Percentiles rank a stretch among this genome's conserved stretches.
Conservation (phyloP, 345 rosid species). For the thale cress (Arabidopsis thaliana) region DNA sequence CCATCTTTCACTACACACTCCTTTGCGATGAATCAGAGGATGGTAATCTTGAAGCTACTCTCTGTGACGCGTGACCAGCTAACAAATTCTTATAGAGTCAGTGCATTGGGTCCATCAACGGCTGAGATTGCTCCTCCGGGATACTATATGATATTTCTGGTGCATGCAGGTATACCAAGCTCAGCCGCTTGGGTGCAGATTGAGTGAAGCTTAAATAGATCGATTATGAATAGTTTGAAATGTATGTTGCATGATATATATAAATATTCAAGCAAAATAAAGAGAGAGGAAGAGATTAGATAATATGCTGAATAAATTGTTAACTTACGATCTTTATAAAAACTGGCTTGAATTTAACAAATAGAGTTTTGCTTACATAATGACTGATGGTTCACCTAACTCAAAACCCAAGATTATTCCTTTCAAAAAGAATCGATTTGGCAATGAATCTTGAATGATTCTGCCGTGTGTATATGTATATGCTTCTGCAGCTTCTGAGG, state of each 20-base stretch:
- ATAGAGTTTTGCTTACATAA: conserved; percentile 12
- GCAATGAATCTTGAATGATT: conserved; percentile 22
- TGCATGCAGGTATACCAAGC: conserved; percentile 74
- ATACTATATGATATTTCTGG: conserved; percentile 72
- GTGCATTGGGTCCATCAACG: conserved; percentile 31
- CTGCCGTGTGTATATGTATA: conserved; percentile 23
- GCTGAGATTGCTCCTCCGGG: conserved; percentile 67
- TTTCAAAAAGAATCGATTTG: conserved; percentile 27
- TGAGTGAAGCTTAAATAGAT: conserved; percentile 35
- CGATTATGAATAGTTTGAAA: conserved; percentile 16
- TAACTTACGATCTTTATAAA: background rate
- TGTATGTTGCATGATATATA: conserved; percentile 17
- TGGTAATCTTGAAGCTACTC: conserved; percentile 60
- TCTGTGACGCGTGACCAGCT: conserved; percentile 28
- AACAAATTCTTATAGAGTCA: conserved; percentile 19
- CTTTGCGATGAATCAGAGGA: conserved; percentile 79
- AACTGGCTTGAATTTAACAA: background rate
- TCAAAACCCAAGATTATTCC: conserved; percentile 22
- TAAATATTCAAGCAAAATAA: background rate
- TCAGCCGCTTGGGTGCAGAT: conserved; percentile 71
- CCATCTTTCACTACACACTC: conserved; percentile 85
- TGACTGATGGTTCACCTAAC: conserved; percentile 16
- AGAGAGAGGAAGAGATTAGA: background rate
- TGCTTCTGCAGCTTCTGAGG: conserved; percentile 30
- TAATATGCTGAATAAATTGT: conserved; percentile 5